Percentiles rank a stretch among this genome's conserved stretches.
Evolutionary conservation across 1,139 yeast species (phyloP).

Genomic region (Blastobotrys persicus): DNA sequence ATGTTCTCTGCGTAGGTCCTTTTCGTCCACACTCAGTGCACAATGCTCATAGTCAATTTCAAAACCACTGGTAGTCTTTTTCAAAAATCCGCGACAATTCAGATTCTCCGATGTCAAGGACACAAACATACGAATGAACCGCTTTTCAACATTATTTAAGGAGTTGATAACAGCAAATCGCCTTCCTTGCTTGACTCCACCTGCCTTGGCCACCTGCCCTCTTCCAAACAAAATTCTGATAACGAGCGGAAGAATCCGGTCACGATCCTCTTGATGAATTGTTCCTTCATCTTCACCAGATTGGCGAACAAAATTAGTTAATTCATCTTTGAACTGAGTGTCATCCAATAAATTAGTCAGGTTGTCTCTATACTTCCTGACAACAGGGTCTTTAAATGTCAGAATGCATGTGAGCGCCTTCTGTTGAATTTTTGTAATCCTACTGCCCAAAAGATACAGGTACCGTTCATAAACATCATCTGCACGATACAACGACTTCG

Average conservation of each 20-base stretch:
- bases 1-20: constrained; percentile 48
- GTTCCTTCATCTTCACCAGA: constrained; percentile 45
- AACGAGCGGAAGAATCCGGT: constrained; percentile 63
- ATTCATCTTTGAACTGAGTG: constrained; percentile 79
- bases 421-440: constrained; percentile 62
- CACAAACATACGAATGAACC: constrained; percentile 58
- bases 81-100: constrained; percentile 42
- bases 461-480: constrained; percentile 54
- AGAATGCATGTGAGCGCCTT: constrained; percentile 71
- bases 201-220: constrained; percentile 50
- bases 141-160: constrained; percentile 59
- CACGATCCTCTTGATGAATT: constrained; percentile 56
- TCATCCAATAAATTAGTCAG: constrained; percentile 77
- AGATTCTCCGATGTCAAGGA: constrained; percentile 60
- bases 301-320: constrained; percentile 57
- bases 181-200: constrained; percentile 67
- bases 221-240: constrained; percentile 83
- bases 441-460: constrained; percentile 59
- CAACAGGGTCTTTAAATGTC: constrained; percentile 56
- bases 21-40: constrained; percentile 18
- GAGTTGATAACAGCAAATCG: constrained; percentile 74
- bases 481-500: constrained; percentile 52
- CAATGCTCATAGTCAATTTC: constrained; percentile 24
- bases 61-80: constrained; percentile 22
- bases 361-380: constrained; percentile 70